Conservation (phyloP, 441 rosid species). For the Rhodomyrtus psidioides region DNA sequence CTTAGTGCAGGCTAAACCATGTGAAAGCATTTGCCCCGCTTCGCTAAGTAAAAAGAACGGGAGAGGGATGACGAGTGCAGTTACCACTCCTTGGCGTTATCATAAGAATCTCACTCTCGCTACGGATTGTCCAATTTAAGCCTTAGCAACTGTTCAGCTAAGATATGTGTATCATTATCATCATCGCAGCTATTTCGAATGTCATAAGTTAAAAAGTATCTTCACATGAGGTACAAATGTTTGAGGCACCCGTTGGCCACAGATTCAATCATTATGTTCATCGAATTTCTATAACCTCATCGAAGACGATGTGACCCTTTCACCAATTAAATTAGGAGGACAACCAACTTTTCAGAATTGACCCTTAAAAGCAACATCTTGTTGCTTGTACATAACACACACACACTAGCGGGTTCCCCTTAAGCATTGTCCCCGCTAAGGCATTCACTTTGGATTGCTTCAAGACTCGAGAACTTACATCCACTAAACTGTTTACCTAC, state of each 20-base stretch:
- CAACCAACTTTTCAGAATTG: not conserved
- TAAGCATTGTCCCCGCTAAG: not conserved
- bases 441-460: not conserved
- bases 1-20: too few relatives aligned
- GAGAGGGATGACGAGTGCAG: not conserved
- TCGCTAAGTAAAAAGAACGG: not conserved
- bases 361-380: not conserved
- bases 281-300: not conserved
- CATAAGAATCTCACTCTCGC: not conserved
- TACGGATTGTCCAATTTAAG: not conserved
- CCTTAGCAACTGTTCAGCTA: not conserved
- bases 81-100: not conserved
- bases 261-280: not conserved
- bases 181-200: not conserved
- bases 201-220: not conserved
- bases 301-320: not conserved
- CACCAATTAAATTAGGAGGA: not conserved
- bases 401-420: not conserved
- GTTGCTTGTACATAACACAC: not conserved
- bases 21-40: too few relatives aligned
- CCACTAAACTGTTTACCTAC: not conserved
- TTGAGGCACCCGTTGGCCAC: not conserved
- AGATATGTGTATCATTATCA: not conserved
- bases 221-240: not conserved
- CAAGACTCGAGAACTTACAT: not conserved